Conservation (phyloP, 1,139 yeast genomes). For the Yarrowia galli region DNA sequence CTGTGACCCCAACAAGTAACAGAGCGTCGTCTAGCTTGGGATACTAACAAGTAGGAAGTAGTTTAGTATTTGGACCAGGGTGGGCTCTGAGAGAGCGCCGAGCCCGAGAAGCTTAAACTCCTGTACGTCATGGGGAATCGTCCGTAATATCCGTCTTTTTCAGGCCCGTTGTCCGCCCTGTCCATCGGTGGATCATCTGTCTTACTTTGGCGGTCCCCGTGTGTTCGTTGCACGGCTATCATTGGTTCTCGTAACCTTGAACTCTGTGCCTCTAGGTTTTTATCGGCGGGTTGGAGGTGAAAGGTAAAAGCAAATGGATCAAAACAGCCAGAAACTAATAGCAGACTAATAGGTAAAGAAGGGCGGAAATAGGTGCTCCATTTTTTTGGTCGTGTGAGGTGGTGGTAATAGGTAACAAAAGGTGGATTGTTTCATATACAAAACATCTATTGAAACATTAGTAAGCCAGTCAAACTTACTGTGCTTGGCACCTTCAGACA, state of each 20-base stretch:
- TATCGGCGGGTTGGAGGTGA: background rate
- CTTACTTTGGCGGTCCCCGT: slow-evolving; percentile 2
- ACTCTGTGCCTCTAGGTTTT: background rate
- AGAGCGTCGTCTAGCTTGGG: background rate
- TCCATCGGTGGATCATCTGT: slow-evolving; percentile 7
- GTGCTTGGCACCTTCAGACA: no score
- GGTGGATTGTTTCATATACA: no score
- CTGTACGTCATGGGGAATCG: background rate
- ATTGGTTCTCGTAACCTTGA: slow-evolving; percentile 19
- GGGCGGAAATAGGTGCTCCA: background rate
- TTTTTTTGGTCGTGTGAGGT: background rate
- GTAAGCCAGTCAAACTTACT: no score
- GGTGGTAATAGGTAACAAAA: background rate
- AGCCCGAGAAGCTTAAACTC: background rate
- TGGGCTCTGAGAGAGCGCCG: background rate
- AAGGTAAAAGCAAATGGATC: background rate
- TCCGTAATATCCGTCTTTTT: background rate
- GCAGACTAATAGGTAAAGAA: background rate
- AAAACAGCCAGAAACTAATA: background rate
- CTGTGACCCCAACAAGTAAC: background rate
- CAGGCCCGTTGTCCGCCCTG: slow-evolving; percentile 2
- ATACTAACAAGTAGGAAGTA: background rate
- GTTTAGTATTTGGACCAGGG: background rate
- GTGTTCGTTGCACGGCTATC: slow-evolving; percentile 24
- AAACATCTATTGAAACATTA: no score